A percentile compares a stretch with the other conserved stretches of the same genome.
Evolutionary conservation across 2,329 filamentous ascomycete species (phyloP).

Genomic region (Pseudopyricularia cyperi): DNA sequence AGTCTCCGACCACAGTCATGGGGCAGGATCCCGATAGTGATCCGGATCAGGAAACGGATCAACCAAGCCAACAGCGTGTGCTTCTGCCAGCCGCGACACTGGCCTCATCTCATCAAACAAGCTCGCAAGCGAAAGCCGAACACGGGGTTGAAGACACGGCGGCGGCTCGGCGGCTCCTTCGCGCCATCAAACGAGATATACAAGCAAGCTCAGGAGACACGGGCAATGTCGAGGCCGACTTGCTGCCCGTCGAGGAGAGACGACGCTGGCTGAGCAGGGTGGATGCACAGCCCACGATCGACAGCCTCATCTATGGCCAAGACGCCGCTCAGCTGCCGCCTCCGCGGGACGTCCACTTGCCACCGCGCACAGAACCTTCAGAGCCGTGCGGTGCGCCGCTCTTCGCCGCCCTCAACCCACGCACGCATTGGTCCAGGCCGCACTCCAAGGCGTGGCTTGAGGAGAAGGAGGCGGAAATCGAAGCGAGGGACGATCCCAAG

Average conservation of each 20-base stretch:
- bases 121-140: neutral
- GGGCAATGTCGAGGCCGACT: neutral
- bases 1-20: neutral
- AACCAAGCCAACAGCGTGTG: neutral
- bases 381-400: conserved; percentile 12
- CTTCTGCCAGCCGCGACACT: neutral
- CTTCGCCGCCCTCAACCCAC: conserved; percentile 36
- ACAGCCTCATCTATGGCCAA: conserved; percentile 14
- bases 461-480: conserved; percentile 36
- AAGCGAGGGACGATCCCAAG: conserved; percentile 33
- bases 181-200: neutral
- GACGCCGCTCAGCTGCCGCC: conserved; percentile 10
- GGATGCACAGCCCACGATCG: conserved; percentile 2
- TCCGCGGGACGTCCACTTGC: conserved; percentile 6
- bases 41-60: neutral
- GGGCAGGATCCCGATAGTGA: neutral
- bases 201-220: neutral
- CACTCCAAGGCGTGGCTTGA: conserved; percentile 30
- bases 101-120: neutral
- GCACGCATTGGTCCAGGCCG: conserved; percentile 30
- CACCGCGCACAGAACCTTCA: conserved; percentile 6
- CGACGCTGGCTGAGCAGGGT: neutral
- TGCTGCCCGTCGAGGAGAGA: neutral
- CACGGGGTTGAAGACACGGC: neutral
- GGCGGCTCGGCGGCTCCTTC: neutral